Percentiles rank a stretch among this genome's conserved stretches.
Conservation (phyloP, 176 grass and related monocot species). For the Cymbopogon citratus region DNA sequence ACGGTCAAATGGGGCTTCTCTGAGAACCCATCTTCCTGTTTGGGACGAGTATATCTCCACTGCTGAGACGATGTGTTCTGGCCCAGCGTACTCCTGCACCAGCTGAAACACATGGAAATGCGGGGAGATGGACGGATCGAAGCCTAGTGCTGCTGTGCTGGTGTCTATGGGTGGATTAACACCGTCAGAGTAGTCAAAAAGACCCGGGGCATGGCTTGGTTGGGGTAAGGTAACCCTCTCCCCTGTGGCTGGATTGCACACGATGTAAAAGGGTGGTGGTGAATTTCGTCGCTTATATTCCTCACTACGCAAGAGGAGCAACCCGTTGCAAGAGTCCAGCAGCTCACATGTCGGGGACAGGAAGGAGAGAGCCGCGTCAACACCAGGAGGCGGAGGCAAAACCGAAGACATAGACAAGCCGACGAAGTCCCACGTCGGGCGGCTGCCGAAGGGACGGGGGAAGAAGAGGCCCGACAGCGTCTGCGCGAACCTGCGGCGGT, state of each 20-base stretch:
- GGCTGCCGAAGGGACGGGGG: not conserved
- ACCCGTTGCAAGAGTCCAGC: not conserved
- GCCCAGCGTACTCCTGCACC: not conserved
- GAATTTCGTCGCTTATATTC: too few relatives aligned
- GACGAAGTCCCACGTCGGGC: not conserved
- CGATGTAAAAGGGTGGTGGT: too few relatives aligned
- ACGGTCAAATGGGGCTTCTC: not conserved
- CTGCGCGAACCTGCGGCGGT: not conserved
- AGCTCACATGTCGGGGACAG: not conserved
- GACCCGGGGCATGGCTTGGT: not conserved
- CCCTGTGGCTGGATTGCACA: not conserved
- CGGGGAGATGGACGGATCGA: not conserved
- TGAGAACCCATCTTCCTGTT: not conserved
- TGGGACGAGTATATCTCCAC: conserved; percentile 17
- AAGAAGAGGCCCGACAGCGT: not conserved
- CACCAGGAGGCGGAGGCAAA: not conserved
- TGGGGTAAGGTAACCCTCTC: not conserved
- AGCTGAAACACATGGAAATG: not conserved
- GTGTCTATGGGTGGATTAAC: accelerated
- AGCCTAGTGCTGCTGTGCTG: not conserved
- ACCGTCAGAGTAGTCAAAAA: too few relatives aligned
- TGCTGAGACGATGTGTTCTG: not conserved
- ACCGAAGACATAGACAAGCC: not conserved
- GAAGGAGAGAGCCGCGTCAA: not conserved
- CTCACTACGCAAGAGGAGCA: not conserved